Evolutionary conservation across 768 basidiomycete genomes (phyloP), one percentile per base, ranked within the genome.

Genomic region (Nidularia sp.): DNA sequence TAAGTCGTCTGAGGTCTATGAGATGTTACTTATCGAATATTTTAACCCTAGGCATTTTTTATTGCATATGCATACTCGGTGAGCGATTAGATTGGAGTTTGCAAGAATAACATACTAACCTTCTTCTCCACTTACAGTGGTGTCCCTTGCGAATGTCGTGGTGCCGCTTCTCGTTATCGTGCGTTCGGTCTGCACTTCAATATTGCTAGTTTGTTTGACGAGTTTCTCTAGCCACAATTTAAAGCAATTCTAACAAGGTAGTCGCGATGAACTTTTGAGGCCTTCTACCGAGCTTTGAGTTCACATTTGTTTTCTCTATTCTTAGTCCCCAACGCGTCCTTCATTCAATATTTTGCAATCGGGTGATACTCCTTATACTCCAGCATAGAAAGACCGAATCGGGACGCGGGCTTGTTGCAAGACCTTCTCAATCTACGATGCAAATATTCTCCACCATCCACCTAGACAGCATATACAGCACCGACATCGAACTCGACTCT

Each of bases 271-370:
- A 18, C 12, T 12, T 41, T 18, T 41, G 15, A 18, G 12, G 5
- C 10, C 10, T 41, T 41, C 39, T 41, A 41, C 15, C 15, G 39
- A 10, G 39, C 15, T 18, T 41, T 41, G 25, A 41, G 5, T 5
- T 41, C 12, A 41, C 39, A 41, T 10, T 41, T 12, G 15, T 12
- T 41, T 29, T 29, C 10, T 41, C 15, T 18, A 41, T 41, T 41
- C 15, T 41, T 18, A 41, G 39, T 18, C 39, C 39, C 15, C 45
- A 53, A 49, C 47, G 47, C n/a, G 34, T 15, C 6, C 34, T 47
- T 12, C 48, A 34, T 31, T 56, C 53, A 5, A 57, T 59, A 51
- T 50, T 59, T 33, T 43, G 46, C 13, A 52, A 53, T 15, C 55
- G 51, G 12, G 50, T 51, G 41, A 45, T 51, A 15, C 44, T 51